Evolutionary conservation across 441 rosid species (phyloP).

Genomic region (Hura crepitans): DNA sequence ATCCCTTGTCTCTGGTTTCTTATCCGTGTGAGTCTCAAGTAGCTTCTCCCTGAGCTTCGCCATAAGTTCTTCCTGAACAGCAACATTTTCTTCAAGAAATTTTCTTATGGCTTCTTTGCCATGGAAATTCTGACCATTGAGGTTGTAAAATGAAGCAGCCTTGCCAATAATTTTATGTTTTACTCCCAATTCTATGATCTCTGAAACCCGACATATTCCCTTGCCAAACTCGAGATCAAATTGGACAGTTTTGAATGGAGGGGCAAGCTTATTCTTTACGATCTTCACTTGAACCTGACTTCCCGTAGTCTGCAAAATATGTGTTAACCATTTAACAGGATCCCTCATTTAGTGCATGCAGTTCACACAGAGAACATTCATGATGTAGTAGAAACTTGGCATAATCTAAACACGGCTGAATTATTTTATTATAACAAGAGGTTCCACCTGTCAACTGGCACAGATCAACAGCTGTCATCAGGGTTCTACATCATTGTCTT

Average conservation of each 20-base stretch:
- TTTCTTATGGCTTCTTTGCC: constrained; percentile 71
- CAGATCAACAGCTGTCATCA: neutral
- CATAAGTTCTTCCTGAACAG: constrained; percentile 55
- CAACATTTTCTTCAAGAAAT: constrained; percentile 43
- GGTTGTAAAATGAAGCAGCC: constrained; percentile 43
- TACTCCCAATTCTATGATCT: constrained; percentile 65
- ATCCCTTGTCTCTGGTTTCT: constrained; percentile 27
- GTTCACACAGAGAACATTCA: neutral
- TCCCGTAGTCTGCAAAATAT: constrained; percentile 58
- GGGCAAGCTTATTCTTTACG: constrained; percentile 94
- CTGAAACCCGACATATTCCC: constrained; percentile 71
- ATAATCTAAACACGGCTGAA: neutral
- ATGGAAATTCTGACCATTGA: constrained; percentile 44
- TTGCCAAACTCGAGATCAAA: constrained; percentile 93
- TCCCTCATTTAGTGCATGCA: neutral
- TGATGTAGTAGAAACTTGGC: neutral
- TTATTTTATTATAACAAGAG: neutral
- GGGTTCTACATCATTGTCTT: neutral
- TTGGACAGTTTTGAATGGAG: constrained; percentile 76
- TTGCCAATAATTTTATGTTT: constrained; percentile 59
- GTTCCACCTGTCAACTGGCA: neutral
- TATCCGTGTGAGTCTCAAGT: constrained; percentile 27
- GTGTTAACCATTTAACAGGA: constrained; percentile 2
- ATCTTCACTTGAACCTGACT: constrained; percentile 74
- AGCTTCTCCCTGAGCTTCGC: constrained; percentile 58